phyloP scores from a whole-genome alignment of 257 asterid species.

The Solanum habrochaites region DNA sequence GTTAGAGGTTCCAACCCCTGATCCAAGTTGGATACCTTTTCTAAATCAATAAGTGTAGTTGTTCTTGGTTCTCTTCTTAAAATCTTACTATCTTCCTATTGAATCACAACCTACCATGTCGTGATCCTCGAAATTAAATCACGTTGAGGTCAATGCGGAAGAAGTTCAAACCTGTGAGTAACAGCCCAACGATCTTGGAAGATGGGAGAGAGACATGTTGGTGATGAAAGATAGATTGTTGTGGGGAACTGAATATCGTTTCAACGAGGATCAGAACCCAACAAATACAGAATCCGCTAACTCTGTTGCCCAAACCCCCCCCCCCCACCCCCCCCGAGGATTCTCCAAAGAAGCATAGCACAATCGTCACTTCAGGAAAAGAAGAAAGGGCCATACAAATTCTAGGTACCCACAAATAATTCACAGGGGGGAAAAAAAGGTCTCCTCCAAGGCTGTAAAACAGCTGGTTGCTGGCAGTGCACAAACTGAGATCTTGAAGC shows the following conservation, averaged over 20 bases:
- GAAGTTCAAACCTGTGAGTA: constrained; percentile 38
- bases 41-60: background rate
- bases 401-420: constrained; percentile 41
- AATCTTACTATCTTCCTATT: constrained; percentile 9
- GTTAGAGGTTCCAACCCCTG: constrained; percentile 23
- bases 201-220: constrained; percentile 42
- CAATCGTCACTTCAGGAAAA: constrained; percentile 58
- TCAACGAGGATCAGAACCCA: constrained; percentile 26
- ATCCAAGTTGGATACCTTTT: constrained; percentile 36
- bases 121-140: constrained; percentile 21
- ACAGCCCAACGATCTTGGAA: constrained; percentile 22
- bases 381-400: constrained; percentile 38
- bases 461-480: constrained; percentile 21
- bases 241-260: constrained; percentile 30
- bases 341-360: constrained; percentile 70
- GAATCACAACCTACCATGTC: constrained; percentile 40
- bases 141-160: constrained; percentile 26
- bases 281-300: constrained; percentile 22
- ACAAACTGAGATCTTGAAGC: constrained; percentile 30
- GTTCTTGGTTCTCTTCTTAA: background rate
- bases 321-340: constrained; percentile 58
- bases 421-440: too few species aligned
- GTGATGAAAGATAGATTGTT: constrained; percentile 23
- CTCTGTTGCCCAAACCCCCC: too few species aligned
- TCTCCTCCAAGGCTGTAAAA: constrained; percentile 29